These are phyloP conservation scores for Lepraria neglecta DNA, from an alignment of 495 filamentous ascomycete genomes.

Conservation along the genomic window DNA sequence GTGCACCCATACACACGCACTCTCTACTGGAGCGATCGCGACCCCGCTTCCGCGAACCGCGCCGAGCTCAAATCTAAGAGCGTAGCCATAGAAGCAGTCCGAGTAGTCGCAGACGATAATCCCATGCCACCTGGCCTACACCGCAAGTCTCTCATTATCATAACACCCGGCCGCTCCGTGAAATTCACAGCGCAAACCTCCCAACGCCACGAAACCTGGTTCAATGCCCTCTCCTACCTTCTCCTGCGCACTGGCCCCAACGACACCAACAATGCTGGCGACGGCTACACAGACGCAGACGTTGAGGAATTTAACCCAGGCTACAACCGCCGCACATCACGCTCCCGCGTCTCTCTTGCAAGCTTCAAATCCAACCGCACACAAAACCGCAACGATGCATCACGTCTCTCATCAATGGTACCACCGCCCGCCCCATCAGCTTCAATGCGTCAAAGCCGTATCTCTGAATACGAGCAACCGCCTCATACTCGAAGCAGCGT, in stretches of 20 bases:
- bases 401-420: constrained; percentile 12
- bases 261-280: constrained; percentile 20
- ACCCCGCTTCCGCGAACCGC: constrained; percentile 72
- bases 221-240: constrained; percentile 92
- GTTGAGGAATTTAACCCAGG: constrained; percentile 85
- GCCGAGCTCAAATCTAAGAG: constrained; percentile 84
- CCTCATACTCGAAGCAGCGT: constrained; percentile 8
- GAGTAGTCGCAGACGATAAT: constrained; percentile 93
- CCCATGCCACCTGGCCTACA: constrained; percentile 91
- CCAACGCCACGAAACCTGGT: constrained; percentile 96
- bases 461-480: constrained; percentile 10
- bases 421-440: constrained; percentile 11
- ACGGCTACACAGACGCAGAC: constrained; percentile 64
- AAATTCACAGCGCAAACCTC: constrained; percentile 92
- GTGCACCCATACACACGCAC: constrained; percentile 96
- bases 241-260: constrained; percentile 57
- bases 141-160: constrained; percentile 81
- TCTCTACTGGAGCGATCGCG: constrained; percentile 90
- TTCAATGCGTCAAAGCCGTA: constrained; percentile 3
- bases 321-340: constrained; percentile 48
- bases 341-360: constrained; percentile 63
- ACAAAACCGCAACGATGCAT: constrained; percentile 36
- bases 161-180: constrained; percentile 80
- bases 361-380: constrained; percentile 73
- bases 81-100: constrained; percentile 86